These are phyloP conservation scores for Dryas drummondii DNA, from an alignment of 306 rosid species.

Conservation along the genomic window DNA sequence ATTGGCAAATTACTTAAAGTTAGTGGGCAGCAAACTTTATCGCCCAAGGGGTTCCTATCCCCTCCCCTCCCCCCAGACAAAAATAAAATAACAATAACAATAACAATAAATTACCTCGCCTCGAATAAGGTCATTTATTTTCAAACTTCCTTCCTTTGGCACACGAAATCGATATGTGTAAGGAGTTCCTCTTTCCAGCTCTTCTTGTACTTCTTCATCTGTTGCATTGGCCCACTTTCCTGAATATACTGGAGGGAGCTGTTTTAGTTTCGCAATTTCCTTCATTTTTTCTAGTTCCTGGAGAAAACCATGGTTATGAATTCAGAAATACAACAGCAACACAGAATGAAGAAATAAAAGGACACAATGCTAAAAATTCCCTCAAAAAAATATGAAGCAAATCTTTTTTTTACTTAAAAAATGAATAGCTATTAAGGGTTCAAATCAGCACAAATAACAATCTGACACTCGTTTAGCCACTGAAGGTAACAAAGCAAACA, in stretches of 20 bases:
- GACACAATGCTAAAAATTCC: background rate
- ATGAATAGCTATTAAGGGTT: too few species aligned
- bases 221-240: constrained; percentile 87
- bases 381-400: background rate
- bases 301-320: constrained; percentile 13
- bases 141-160: constrained; percentile 73
- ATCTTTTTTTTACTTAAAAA: background rate
- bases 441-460: background rate
- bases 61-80: background rate
- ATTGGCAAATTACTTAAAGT: background rate
- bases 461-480: background rate
- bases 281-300: constrained; percentile 94
- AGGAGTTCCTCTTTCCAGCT: constrained; percentile 69
- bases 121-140: constrained; percentile 81
- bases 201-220: constrained; percentile 65
- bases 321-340: background rate
- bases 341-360: background rate
- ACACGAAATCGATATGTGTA: constrained; percentile 80
- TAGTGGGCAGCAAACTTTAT: background rate
- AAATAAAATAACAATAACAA: background rate
- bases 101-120: constrained; percentile 53
- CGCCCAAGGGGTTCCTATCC: background rate
- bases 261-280: constrained; percentile 70
- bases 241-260: constrained; percentile 82
- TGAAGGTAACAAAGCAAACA: background rate